Base-by-base conservation (phyloP, 208 protist species). In the Leptomonas pyrrhocoris region DNA sequence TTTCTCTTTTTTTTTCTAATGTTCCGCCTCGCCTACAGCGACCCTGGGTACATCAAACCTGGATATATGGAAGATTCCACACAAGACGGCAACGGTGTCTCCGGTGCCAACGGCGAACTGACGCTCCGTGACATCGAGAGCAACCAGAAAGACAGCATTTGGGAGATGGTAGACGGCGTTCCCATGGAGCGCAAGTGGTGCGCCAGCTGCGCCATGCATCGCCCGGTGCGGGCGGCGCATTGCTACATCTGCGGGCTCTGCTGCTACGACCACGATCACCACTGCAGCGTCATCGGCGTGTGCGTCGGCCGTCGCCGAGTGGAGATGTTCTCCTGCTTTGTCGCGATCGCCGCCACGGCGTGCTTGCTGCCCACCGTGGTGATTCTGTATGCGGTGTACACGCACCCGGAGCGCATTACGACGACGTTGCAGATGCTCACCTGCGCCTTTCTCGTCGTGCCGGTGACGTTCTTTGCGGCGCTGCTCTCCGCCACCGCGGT, bases 181-280 rank as follows among this genome's bases (percentile, higher is more conserved):
- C 73, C 77, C 23, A 85, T 95, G 79, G 92, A 95, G 67, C 80
- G 86, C n/a, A 95, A 95, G 73, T 97, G 93, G 92, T 97, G 94
- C 69, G 81, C 81, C 7, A 94, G 86, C 18, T 97, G 94, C 79
- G 72, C 90, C 58, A 86, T 97, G 69, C 68, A 94, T 68, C 80
- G 92, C 18, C 94, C 94, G 9, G 42, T 81, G 31, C 89, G 94
- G 4, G 94, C 94, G 15, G 86, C 92, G 16, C 94, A 97, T 73
- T 97, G 94, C 74, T 96, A 95, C 67, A 69, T 87, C 38, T 97
- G 94, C 68, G 92, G 88, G 2, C 61, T 96, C 30, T 97, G 94
- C 68, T 83, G 90, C 63, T 72, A 81, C 55, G 84, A 95, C 25
- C 89, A 94, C 68, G 94, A 97, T 60, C 94, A 97, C 56, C 94